Evolutionary conservation across 257 asterid species (phyloP), one percentile per base, ranked within the genome.

Genomic region (Przewalskia tangutica): DNA sequence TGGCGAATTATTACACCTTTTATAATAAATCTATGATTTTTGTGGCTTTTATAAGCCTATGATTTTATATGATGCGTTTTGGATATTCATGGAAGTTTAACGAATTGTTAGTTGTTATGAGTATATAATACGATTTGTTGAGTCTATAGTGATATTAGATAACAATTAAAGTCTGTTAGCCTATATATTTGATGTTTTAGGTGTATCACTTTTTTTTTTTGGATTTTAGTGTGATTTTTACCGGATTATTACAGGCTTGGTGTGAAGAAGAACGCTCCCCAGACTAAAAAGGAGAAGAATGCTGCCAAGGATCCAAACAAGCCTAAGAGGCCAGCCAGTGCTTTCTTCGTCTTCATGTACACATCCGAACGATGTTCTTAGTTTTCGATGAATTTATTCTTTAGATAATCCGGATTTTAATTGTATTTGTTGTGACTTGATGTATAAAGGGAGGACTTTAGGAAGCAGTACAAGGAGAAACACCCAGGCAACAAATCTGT

Each of bases 251-350:
- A 27, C 62, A 88, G 91, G 85, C 88, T 88, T 1, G 46, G 97
- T 38, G 97, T 90, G 88, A 94, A 93, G 88, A 91, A 86, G 84
- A 89, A 86, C 0, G 89, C 90, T 1, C 84, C 84, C 2, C 87
- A 83, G 13, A 86, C 88, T 1, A 92, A 92, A 12, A 78, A 55
- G 64, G 92, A 14, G 82, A 89, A 78, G 73, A 42, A 75, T 50
- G 59, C 40, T 81, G 83, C 95, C 0, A 92, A 94, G 90, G 98
- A 94, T 66, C 98, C 98, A 4, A 94, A 94, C 89, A 92, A 91
- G 90, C 98, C 98, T 0, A 94, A 92, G 90, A 90, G 97, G 91
- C 98, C 98, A 73, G 94, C 95, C 1, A 91, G 97, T 66, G 97
- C 98, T 73, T 94, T 94, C 83, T 92, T 94, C 83, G 93, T 94